A percentile compares a stretch with the other conserved stretches of the same genome.
phyloP scores from a whole-genome alignment of 805 yeast genomes.

The Scheffersomyces lignosus region DNA sequence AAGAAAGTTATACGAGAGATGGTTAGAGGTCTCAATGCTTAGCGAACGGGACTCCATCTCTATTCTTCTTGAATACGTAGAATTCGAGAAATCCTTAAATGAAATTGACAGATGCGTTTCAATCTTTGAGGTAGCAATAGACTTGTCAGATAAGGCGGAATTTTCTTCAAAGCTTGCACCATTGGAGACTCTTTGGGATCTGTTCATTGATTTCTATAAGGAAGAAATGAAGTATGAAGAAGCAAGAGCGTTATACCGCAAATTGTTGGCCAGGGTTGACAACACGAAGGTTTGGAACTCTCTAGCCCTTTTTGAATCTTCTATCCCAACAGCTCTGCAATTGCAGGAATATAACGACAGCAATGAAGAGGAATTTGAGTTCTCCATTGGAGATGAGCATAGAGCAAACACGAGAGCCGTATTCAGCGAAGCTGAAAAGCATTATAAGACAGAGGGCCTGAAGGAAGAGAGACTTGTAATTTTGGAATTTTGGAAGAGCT shows the following conservation, averaged over 20 bases:
- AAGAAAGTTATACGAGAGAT: conserved; percentile 67
- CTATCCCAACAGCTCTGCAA: conserved; percentile 59
- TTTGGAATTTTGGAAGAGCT: conserved; percentile 60
- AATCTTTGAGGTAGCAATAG: conserved; percentile 55
- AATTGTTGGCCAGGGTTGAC: conserved; percentile 31
- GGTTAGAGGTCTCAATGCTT: conserved; percentile 43
- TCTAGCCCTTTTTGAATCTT: conserved; percentile 69
- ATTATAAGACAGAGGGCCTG: conserved; percentile 37
- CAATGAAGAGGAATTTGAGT: conserved; percentile 51
- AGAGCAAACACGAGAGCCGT: conserved; percentile 50
- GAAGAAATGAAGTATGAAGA: conserved; percentile 57
- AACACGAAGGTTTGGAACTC: conserved; percentile 54
- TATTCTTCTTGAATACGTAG: conserved; percentile 66
- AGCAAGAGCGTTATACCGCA: conserved; percentile 54
- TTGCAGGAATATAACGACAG: conserved; percentile 31
- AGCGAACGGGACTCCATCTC: conserved; percentile 4
- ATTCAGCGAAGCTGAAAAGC: conserved; percentile 53
- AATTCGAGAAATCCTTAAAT: conserved; percentile 63
- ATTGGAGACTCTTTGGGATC: conserved; percentile 19
- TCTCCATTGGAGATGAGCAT: conserved; percentile 52
- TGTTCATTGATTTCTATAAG: conserved; percentile 57
- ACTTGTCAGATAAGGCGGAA: conserved; percentile 17
- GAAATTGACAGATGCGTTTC: conserved; percentile 70
- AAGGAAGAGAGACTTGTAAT: conserved; percentile 51
- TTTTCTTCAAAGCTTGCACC: conserved; percentile 29